Percentiles rank a stretch among this genome's conserved stretches.
These are phyloP conservation scores for Phytopythium sindhum DNA, from an alignment of 352 stramenopile genomes.

Conservation along the genomic window DNA sequence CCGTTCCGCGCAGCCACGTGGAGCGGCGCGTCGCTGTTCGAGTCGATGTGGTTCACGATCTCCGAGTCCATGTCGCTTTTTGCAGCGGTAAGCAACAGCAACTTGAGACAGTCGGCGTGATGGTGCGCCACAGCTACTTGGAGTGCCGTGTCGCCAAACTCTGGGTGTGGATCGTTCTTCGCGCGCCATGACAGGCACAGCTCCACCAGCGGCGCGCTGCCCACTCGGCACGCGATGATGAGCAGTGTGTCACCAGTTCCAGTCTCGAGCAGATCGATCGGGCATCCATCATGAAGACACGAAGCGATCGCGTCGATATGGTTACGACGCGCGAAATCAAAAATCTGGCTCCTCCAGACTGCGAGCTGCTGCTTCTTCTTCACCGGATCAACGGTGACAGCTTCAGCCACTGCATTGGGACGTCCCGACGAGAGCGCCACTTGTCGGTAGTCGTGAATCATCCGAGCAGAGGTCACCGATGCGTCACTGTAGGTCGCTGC, in stretches of 20 bases:
- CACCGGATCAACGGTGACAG: constrained; percentile 11
- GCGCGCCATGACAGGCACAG: constrained; percentile 69
- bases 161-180: constrained; percentile 84
- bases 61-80: constrained; percentile 86
- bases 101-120: constrained; percentile 51
- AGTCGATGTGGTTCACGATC: constrained; percentile 86
- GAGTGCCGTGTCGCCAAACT: constrained; percentile 80
- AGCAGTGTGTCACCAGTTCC: constrained; percentile 73
- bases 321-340: constrained; percentile 46
- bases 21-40: constrained; percentile 73
- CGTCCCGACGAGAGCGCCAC: constrained; percentile 34
- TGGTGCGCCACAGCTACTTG: constrained; percentile 69
- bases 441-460: constrained; percentile 45
- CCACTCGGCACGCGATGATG: constrained; percentile 68
- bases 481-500: constrained; percentile 5
- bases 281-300: constrained; percentile 61
- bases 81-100: constrained; percentile 68
- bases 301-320: constrained; percentile 36
- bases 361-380: constrained; percentile 35
- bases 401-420: not conserved
- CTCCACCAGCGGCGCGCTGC: constrained; percentile 61
- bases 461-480: constrained; percentile 24
- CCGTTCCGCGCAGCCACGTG: constrained; percentile 71
- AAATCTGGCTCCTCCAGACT: constrained; percentile 57
- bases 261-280: constrained; percentile 72